Base-by-base conservation (phyloP, 495 filamentous ascomycete species). In the Aspergillus cristatus region DNA sequence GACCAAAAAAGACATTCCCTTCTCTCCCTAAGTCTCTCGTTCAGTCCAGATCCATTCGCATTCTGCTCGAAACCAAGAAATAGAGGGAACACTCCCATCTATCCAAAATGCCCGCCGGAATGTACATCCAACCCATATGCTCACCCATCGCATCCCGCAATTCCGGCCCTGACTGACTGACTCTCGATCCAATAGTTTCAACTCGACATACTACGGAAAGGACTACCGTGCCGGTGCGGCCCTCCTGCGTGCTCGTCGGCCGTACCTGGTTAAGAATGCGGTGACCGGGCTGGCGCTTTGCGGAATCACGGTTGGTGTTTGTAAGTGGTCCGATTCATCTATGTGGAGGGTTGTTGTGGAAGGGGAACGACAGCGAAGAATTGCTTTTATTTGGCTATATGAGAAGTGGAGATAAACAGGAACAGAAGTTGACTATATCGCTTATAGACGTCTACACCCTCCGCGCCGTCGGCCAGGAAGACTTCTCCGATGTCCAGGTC, bases 401-500 rank as follows among this genome's bases (percentile, higher is more conserved):
- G n/a, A n/a, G n/a, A n/a, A n/a, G n/a, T n/a, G n/a, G n/a, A n/a
- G n/a, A n/a, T n/a, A n/a, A n/a, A n/a, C n/a, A 24, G 20, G 20
- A 24, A 24, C 8, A 8, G 4, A 24, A 34, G 18, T 1, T 1
- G 13, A 34, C 8, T 18, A 14, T 11, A 7, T 31, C 12, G 1
- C n/a, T 18, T 35, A 36, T 42, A 98, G 91, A 95, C 55, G 63
- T 76, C 36, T 97, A 82, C 62, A 97, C 91, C 7, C 83, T 99
- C 54, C 71, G 67, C 36, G 87, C 83, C 16, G 80, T 99, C 53
- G 81, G 87, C 25, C 93, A 97, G 64, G 91, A 99, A 59, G 87
- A 99, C 43, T 99, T 99, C 74, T 86, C 90, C 48, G 91, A 99
- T 55, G 88, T 99, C 38, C 76, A 77, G 50, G 78, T 94, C 30